A percentile compares a stretch with the other conserved stretches of the same genome.
Conservation (phyloP, 768 basidiomycete species). For the Boletellus sp. region DNA sequence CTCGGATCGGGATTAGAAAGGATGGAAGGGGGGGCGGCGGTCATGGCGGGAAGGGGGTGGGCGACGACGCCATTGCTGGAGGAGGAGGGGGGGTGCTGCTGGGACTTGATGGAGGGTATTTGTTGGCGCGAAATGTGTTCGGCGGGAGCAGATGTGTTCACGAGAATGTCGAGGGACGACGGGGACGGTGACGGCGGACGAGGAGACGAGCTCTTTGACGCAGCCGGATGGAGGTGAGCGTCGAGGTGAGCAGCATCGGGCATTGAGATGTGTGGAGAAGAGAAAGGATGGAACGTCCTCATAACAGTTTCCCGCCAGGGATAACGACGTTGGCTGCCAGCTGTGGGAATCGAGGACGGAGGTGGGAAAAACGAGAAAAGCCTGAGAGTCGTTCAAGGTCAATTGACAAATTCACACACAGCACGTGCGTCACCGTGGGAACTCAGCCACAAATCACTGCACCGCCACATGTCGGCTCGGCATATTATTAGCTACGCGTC, state of each 20-base stretch:
- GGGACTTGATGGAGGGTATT: conserved; percentile 25
- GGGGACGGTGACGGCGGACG: conserved; percentile 42
- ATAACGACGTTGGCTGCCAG: conserved; percentile 35
- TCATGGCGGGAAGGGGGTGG: conserved; percentile 31
- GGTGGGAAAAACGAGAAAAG: conserved; percentile 42
- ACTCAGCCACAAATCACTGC: conserved; percentile 20
- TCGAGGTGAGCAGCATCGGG: conserved; percentile 35
- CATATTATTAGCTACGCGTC: conserved; percentile 6
- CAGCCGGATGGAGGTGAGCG: conserved; percentile 30
- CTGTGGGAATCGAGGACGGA: conserved; percentile 45
- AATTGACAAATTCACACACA: conserved; percentile 22
- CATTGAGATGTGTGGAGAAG: conserved; percentile 41
- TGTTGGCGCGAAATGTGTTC: conserved; percentile 33
- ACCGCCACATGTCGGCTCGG: conserved; percentile 8
- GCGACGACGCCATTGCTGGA: conserved; percentile 25
- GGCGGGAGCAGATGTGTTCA: conserved; percentile 28
- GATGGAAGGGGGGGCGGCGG: conserved; percentile 30
- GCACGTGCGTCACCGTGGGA: conserved; percentile 33
- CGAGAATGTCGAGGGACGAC: conserved; percentile 38
- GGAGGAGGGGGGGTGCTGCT: conserved; percentile 18
- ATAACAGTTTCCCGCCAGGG: conserved; percentile 41
- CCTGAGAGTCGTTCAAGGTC: conserved; percentile 28
- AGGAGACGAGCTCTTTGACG: conserved; percentile 43
- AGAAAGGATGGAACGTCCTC: conserved; percentile 44
- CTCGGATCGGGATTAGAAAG: conserved; percentile 36